Base-by-base conservation (phyloP, 2,329 filamentous ascomycete genomes). In the Aspergillus sp. region DNA sequence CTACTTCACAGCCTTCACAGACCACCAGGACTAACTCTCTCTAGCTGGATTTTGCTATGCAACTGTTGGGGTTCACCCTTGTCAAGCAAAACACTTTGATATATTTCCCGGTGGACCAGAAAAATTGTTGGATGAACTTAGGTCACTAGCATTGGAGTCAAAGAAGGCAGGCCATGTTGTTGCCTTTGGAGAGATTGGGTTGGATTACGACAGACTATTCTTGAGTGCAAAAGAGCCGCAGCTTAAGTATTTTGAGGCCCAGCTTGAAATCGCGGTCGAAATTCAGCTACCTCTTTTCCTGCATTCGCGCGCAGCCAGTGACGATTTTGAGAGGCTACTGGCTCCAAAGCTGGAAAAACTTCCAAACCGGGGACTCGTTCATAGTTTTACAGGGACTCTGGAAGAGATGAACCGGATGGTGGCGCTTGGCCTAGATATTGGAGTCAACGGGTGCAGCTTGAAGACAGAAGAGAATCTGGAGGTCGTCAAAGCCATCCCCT, bases 381-480 rank as follows among this genome's bases (percentile, higher is more conserved):
- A 99, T 77, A 93, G 89, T 70, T 99, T 99, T 69, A 99, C 95
- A 0, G 95, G 95, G 3, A 91, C 91, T 0, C 75, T 86, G 14
- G 90, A 89, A 55, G 95, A 96, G 76, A 93, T 96, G 89, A 78
- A 83, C 56, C 85, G 90, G 63, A 78, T 98, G 55, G 87, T 96
- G 66, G 86, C 86, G 2, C 74, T 96, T 46, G 93, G 93, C 0
- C 84, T 97, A 54, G 89, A 96, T 75, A 87, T 99, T 60, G 93
- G 95, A n/a, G 86, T 97, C 60, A 99, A 99, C 70, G 95, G 95
- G 4, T 99, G 95, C 75, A 96, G 90, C 68, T 85, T 99, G 80
- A 99, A 98, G 82, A 98, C 91, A 6, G 87, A 84, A 11, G 91
- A 96, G 71, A 99, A 98, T 67, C 85, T 96, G 41, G 87, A 84